A percentile compares a stretch with the other conserved stretches of the same genome.
Evolutionary conservation across 352 stramenopile species (phyloP).

Genomic region (Pythium pectinolyticum): DNA sequence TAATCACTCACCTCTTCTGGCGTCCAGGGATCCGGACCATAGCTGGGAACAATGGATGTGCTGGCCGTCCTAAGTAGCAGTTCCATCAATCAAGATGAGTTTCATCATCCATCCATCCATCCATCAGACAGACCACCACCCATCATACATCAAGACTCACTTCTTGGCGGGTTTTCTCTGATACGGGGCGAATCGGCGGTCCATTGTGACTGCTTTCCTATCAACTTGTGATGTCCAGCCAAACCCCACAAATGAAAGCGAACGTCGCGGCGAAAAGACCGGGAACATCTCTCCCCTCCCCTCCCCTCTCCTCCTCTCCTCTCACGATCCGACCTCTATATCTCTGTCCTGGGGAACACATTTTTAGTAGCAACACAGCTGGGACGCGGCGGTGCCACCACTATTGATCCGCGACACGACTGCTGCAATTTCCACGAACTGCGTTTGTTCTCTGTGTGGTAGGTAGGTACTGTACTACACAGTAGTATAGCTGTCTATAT

Average conservation of each 20-base stretch:
- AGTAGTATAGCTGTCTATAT: no score
- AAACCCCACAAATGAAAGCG: neutral
- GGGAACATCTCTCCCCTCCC: neutral
- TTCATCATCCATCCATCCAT: conserved; percentile 14
- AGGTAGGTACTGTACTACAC: no score
- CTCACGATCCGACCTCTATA: no score
- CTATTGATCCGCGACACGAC: neutral
- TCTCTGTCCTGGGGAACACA: no score
- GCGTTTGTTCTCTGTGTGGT: no score
- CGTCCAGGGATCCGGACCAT: conserved; percentile 31
- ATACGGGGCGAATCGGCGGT: conserved; percentile 31
- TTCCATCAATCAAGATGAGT: conserved; percentile 11
- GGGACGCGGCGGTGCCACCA: neutral
- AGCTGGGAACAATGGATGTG: neutral
- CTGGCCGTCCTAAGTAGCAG: neutral
- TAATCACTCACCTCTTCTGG: conserved; percentile 40
- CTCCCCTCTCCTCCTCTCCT: neutral
- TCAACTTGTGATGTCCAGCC: neutral
- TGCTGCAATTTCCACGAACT: neutral
- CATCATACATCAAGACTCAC: no score
- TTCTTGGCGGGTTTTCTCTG: conserved; percentile 30
- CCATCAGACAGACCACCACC: no score
- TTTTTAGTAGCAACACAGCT: neutral
- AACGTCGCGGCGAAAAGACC: neutral
- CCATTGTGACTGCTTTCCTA: conserved; percentile 27